Base-by-base conservation (phyloP, 2,329 filamentous ascomycete genomes). In the Corynespora cassiicola region DNA sequence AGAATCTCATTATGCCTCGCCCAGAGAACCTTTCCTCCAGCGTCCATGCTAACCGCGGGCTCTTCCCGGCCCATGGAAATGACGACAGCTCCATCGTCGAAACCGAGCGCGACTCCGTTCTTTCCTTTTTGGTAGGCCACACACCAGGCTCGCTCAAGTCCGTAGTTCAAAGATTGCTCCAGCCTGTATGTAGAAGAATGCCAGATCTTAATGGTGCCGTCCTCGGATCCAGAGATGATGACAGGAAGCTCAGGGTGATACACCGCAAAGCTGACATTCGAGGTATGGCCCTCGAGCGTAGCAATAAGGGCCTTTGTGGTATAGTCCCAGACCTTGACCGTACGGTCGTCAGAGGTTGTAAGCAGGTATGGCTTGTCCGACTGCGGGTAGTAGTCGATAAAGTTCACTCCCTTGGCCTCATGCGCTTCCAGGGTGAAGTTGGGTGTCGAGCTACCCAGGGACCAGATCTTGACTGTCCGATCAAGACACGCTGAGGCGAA, bases 321-420 rank as follows among this genome's bases (percentile, higher is more conserved):
- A 76, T 99, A 97, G 67, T 99, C 94, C 92, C 94, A 99, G 38
- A 99, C 84, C 78, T 97, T 97, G 58, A 97, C 90, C 1, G 92
- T 97, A 59, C 89, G 85, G 71, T 97, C 94, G 68, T 99, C 94
- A 6, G 90, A 96, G 10, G 92, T 96, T 16, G 94, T 99, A 50
- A 99, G 85, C 29, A 99, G 85, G 65, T 99, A 97, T 23, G 82
- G 82, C 64, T 86, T 86, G 67, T 86, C 82, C 17, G 79, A 79
- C 48, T 84, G 80, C 5, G 82, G 82, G 58, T 85, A 86, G 65
- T 85, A 99, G 65, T 99, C 94, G 58, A 99, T 91, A 65, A 96
- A 90, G 73, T 99, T 99, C 50, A 99, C 94, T 60, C 92, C 92
- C 76, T 96, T 96, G 24, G 88, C 90, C 73, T 97, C 92, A 66